phyloP scores from a whole-genome alignment of 257 asterid species.

The Plantago ovata region DNA sequence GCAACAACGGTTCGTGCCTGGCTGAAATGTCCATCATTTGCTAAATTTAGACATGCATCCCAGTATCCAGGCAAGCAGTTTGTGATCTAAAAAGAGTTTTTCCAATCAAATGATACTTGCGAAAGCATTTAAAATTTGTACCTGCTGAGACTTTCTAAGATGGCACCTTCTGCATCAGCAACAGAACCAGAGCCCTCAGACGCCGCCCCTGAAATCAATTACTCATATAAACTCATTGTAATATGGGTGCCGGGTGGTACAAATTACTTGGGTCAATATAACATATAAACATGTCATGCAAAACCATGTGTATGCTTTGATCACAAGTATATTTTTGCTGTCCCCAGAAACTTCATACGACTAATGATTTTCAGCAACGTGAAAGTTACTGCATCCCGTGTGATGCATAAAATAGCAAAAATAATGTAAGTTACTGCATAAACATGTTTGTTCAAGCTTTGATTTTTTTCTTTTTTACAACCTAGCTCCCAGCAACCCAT shows the following conservation, averaged over 20 bases:
- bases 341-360: no score
- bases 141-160: conserved; percentile 85
- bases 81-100: conserved; percentile 1
- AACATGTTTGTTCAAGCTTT: no score
- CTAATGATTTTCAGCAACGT: no score
- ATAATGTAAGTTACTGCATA: no score
- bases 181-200: conserved; percentile 64
- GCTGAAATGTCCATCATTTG: conserved; percentile 41
- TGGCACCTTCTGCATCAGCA: conserved; percentile 66
- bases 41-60: conserved; percentile 6
- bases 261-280: no score
- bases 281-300: no score
- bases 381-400: no score
- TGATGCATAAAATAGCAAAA: no score
- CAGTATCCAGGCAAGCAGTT: conserved; percentile 11
- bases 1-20: conserved; percentile 89
- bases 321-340: no score
- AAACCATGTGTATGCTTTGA: neutral
- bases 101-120: conserved; percentile 3
- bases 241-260: no score
- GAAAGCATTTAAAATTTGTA: conserved; percentile 25
- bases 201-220: conserved; percentile 44
- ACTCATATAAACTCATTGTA: neutral
- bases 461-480: no score
- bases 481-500: no score